phyloP scores from a whole-genome alignment of 495 filamentous ascomycete species.

The Talaromyces stipitatus region DNA sequence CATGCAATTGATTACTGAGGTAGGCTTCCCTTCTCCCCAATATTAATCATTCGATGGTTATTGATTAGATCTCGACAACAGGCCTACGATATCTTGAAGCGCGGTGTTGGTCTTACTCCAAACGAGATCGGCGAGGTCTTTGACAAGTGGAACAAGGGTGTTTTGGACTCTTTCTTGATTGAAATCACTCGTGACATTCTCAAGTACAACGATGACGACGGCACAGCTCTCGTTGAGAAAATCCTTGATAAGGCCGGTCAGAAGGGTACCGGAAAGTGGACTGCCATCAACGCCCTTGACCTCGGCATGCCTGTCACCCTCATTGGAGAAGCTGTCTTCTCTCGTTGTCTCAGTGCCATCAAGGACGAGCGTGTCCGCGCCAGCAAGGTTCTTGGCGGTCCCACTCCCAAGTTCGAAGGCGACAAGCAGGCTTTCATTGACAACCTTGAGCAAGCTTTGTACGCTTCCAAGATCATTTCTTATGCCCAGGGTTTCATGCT shows the following conservation, averaged over 20 bases:
- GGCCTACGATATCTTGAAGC: conserved; percentile 99
- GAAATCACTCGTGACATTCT: conserved; percentile 98
- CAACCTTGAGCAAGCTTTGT: conserved; percentile 96
- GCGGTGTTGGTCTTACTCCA: conserved; percentile 72
- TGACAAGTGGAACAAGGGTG: conserved; percentile 95
- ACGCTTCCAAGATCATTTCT: conserved; percentile 99
- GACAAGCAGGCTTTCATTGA: conserved; percentile 89
- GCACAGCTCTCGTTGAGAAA: conserved; percentile 87
- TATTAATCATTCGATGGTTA: not conserved
- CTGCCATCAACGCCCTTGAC: conserved; percentile 96
- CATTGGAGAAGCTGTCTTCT: conserved; percentile 94
- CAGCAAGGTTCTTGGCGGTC: conserved; percentile 68
- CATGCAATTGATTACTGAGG: conserved; percentile 99
- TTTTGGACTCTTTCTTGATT: conserved; percentile 98
- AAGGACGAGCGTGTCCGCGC: conserved; percentile 90
- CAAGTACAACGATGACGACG: conserved; percentile 93
- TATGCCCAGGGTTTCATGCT: conserved; percentile 99
- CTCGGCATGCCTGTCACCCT: conserved; percentile 98
- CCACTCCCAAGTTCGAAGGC: conserved; percentile 71
- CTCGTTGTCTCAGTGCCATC: conserved; percentile 86
- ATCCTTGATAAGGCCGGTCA: conserved; percentile 97
- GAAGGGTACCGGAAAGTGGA: conserved; percentile 99
- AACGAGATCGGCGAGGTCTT: conserved; percentile 96
- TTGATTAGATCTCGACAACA: conserved; percentile 22
- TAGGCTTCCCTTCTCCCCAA: conserved; percentile 26